Base-by-base conservation (phyloP, 371 early-diverging fungal species). In the Rhizopus microsporus region DNA sequence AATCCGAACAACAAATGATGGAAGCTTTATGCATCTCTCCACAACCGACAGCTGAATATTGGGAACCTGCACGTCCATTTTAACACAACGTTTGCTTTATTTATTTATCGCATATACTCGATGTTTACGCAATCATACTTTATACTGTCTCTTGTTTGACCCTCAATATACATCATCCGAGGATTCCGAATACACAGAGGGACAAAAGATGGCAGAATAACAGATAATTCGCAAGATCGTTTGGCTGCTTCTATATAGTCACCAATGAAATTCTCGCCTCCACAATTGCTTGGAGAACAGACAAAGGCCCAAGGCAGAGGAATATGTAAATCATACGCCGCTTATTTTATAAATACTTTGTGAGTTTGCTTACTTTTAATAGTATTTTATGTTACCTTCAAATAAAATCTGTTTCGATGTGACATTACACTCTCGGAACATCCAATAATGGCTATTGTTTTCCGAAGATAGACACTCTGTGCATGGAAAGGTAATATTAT, bases 241-340 rank as follows among this genome's bases (percentile, higher is more conserved):
- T 66, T 59, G 15, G 67, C 69, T 42, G 74, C 74, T n/a, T 53
- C 23, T 10, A 58, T 57, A 7, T 23, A 23, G 38, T 68, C 71
- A 1, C 69, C 73, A 4, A 52, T 38, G 13, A 57, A 44, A 54
- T 54, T 63, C 13, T 59, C 64, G 0, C 65, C 61, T 8, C 62
- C 65, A 5, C 58, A 59, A 39, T 68, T 68, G 39, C 71, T 69
- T 37, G 67, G 67, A 5, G 77, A 63, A 33, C 60, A 53, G 33
- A 76, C 74, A 60, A 73, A 73, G 5, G 67, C 77, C 77, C 77
- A 76, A 33, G 69, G 52, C 38, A 76, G 56, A n/a, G 74, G 74
- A 15, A 71, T 23, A 17, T 70, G 71, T 30, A 51, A 54, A 8
- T 49, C 43, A 31, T 57, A 52, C 12, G 58, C 29, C 29, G 5